Percentiles rank a stretch among this genome's conserved stretches.
Evolutionary conservation across 768 basidiomycete genomes (phyloP).

Genomic region (Favolaschia claudopus): DNA sequence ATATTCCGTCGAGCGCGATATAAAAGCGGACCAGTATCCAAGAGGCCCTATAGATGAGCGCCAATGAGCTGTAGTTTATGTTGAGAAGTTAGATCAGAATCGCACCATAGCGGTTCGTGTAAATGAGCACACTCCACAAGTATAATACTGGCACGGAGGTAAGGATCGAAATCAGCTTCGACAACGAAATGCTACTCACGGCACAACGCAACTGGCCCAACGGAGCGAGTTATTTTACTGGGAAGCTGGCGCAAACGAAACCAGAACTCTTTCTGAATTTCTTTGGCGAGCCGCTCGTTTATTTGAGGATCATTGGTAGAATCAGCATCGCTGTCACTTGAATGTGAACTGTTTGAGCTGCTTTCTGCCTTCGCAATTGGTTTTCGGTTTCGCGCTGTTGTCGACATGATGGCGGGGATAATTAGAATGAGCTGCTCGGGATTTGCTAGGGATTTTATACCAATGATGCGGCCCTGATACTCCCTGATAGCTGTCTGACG

Average conservation of each 20-base stretch:
- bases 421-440: too few relatives aligned
- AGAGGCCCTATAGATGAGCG: conserved; percentile 9
- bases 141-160: neutral
- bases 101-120: conserved; percentile 11
- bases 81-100: neutral
- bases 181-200: neutral
- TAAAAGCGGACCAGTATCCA: conserved; percentile 14
- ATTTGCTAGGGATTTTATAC: too few relatives aligned
- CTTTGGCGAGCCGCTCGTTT: conserved; percentile 4
- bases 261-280: conserved; percentile 6
- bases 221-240: conserved; percentile 10
- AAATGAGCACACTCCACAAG: conserved; percentile 5
- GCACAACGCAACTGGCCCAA: neutral
- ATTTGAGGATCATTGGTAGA: conserved; percentile 9
- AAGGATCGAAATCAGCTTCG: neutral
- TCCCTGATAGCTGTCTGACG: too few relatives aligned
- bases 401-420: too few relatives aligned
- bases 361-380: too few relatives aligned
- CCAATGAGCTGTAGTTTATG: neutral
- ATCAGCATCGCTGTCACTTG: too few relatives aligned
- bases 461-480: too few relatives aligned
- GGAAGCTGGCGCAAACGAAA: conserved; percentile 7
- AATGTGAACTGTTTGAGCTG: too few relatives aligned
- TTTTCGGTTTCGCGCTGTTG: too few relatives aligned
- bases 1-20: conserved; percentile 10